Evolutionary conservation across 352 stramenopile genomes (phyloP).

Genomic region (Globisporangium canariense): DNA sequence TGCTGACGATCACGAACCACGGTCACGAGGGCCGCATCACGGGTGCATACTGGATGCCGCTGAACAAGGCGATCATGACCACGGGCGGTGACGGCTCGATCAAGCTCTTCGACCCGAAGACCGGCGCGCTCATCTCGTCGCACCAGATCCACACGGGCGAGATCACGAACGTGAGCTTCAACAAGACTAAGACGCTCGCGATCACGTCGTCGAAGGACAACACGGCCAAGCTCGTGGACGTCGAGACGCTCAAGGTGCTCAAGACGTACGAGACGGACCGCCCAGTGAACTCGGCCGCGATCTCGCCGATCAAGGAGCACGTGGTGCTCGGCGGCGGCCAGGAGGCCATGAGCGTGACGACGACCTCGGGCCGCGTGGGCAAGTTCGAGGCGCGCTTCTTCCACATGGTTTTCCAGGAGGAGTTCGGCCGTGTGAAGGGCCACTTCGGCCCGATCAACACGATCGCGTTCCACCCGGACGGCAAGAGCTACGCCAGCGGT

Average conservation of each 20-base stretch:
- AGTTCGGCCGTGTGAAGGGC: constrained; percentile 98
- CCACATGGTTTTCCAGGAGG: constrained; percentile 98
- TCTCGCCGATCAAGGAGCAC: constrained; percentile 95
- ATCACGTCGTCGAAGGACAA: constrained; percentile 98
- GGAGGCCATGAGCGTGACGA: constrained; percentile 98
- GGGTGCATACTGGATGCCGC: constrained; percentile 79
- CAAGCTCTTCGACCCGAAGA: constrained; percentile 81
- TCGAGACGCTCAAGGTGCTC: constrained; percentile 93
- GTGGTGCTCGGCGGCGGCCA: constrained; percentile 97
- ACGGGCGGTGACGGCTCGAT: constrained; percentile 77
- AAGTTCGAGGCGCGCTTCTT: constrained; percentile 98
- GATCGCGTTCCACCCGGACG: constrained; percentile 97
- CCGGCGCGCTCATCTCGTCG: constrained; percentile 66
- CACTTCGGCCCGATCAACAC: constrained; percentile 99
- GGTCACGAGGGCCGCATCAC: constrained; percentile 80
- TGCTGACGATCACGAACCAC: constrained; percentile 76
- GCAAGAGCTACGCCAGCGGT: constrained; percentile 97
- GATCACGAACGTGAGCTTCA: constrained; percentile 96
- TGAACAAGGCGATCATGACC: constrained; percentile 87
- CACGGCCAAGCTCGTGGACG: constrained; percentile 95
- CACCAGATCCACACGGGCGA: constrained; percentile 93
- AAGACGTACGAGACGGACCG: constrained; percentile 99
- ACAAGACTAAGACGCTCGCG: constrained; percentile 95
- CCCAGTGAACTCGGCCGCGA: constrained; percentile 97
- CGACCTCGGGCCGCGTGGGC: constrained; percentile 89